Conservation (phyloP, 371 early-diverging fungal genomes). For the Nosema bombycis region DNA sequence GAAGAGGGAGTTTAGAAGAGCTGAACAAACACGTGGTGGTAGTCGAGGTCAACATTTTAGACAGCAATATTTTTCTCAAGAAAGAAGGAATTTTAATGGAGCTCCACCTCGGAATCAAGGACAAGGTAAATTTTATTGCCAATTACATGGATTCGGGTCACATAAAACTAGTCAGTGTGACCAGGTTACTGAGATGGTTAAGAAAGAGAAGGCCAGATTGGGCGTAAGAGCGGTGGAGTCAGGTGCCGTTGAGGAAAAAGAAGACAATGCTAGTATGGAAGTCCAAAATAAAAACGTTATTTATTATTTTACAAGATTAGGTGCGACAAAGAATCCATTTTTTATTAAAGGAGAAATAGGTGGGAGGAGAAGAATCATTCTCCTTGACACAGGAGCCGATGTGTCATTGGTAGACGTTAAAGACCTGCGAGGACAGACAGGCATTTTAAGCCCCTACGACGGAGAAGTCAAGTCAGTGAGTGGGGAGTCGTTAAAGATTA, state of each 20-base stretch:
- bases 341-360: not conserved
- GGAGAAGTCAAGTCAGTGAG: not conserved
- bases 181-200: not conserved
- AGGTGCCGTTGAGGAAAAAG: not conserved
- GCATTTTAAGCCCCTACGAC: not conserved
- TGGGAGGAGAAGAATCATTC: not conserved
- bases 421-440: not conserved
- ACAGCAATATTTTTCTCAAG: too few species aligned
- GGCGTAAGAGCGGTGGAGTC: not conserved
- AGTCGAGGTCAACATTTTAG: too few species aligned
- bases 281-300: not conserved
- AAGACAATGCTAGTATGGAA: too few species aligned
- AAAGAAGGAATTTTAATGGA: too few species aligned
- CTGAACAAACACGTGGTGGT: too few species aligned
- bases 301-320: not conserved
- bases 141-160: too few species aligned
- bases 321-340: not conserved
- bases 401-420: not conserved
- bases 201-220: not conserved
- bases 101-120: too few species aligned
- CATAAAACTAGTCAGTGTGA: not conserved
- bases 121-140: too few species aligned
- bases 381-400: constrained; percentile 6
- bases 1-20: too few species aligned
- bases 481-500: not conserved